Evolutionary conservation across 257 asterid genomes (phyloP).

Genomic region (Linderniella brevidens): DNA sequence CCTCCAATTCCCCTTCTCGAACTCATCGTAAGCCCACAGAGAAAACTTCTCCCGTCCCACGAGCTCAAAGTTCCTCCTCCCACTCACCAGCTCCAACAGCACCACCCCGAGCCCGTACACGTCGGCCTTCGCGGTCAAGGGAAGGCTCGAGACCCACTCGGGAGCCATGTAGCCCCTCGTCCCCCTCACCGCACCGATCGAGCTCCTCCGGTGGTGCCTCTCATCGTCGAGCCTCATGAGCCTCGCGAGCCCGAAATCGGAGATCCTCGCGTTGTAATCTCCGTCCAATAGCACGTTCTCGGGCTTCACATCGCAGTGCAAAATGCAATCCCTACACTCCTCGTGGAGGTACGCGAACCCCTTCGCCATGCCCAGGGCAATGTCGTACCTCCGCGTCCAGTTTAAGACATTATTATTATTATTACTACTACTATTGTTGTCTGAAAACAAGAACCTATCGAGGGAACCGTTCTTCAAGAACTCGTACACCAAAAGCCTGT

Average conservation of each 20-base stretch:
- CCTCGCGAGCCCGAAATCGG: constrained; percentile 86
- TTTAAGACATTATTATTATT: constrained; percentile 43
- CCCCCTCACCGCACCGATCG: constrained; percentile 48
- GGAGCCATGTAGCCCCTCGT: constrained; percentile 95
- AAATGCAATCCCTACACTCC: constrained; percentile 78
- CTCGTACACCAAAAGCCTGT: constrained; percentile 83
- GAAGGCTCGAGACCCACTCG: constrained; percentile 88
- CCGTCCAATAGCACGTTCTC: constrained; percentile 82
- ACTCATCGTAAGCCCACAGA: constrained; percentile 57
- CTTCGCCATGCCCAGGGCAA: constrained; percentile 69
- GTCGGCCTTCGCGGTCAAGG: constrained; percentile 90
- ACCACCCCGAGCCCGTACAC: constrained; percentile 94
- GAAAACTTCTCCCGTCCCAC: constrained; percentile 59
- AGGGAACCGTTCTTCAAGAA: constrained; percentile 81
- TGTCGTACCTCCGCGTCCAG: constrained; percentile 55
- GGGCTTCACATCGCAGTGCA: constrained; percentile 90
- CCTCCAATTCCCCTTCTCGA: constrained; percentile 75
- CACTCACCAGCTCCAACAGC: constrained; percentile 78
- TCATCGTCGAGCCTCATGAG: constrained; percentile 73
- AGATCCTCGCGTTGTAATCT: constrained; percentile 53
- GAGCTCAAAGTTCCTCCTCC: constrained; percentile 62
- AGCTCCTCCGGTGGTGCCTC: constrained; percentile 74
- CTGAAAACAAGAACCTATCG: constrained; percentile 72
- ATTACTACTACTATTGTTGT: constrained; percentile 28
- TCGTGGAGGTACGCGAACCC: constrained; percentile 84